Percentiles rank a stretch among this genome's conserved stretches.
Conservation (phyloP, 2,329 filamentous ascomycete species). For the Penicillium sp. region DNA sequence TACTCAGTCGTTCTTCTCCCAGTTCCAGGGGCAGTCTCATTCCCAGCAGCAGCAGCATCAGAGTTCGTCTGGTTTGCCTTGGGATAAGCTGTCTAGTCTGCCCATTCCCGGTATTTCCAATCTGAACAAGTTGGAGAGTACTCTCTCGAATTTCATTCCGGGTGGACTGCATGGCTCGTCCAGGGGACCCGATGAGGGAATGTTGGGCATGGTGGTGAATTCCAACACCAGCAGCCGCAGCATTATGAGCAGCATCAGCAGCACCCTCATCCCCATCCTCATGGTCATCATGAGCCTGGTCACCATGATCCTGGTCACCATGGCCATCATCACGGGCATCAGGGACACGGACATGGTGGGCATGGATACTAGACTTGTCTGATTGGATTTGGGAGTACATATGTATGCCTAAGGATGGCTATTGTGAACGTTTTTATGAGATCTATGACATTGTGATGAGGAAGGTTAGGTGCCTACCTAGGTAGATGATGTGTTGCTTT, state of each 20-base stretch:
- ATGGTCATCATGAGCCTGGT: background rate
- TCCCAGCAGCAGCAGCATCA: slow-evolving; percentile 16
- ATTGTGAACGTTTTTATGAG: background rate
- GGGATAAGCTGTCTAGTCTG: slow-evolving; percentile 23
- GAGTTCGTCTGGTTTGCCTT: slow-evolving; percentile 19
- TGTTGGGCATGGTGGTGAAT: background rate
- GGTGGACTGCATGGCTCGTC: slow-evolving; percentile 25
- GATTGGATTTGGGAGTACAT: background rate
- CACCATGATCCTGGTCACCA: background rate
- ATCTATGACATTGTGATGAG: background rate
- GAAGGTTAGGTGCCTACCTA: background rate
- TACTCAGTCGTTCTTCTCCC: slow-evolving; percentile 19
- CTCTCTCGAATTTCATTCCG: slow-evolving; percentile 28
- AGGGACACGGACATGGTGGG: background rate
- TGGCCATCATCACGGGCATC: background rate
- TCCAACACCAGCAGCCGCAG: background rate
- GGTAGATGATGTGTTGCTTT: background rate
- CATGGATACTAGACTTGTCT: background rate
- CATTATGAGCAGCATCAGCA: slow-evolving; percentile 11
- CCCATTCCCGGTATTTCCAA: slow-evolving; percentile 36
- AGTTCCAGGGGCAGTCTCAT: slow-evolving; percentile 14
- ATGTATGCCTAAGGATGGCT: background rate
- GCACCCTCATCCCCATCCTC: background rate
- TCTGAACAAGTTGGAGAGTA: slow-evolving; percentile 30
- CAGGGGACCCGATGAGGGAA: slow-evolving; percentile 17